Base-by-base conservation (phyloP, 495 filamentous ascomycete species). In the Trichoderma virens region DNA sequence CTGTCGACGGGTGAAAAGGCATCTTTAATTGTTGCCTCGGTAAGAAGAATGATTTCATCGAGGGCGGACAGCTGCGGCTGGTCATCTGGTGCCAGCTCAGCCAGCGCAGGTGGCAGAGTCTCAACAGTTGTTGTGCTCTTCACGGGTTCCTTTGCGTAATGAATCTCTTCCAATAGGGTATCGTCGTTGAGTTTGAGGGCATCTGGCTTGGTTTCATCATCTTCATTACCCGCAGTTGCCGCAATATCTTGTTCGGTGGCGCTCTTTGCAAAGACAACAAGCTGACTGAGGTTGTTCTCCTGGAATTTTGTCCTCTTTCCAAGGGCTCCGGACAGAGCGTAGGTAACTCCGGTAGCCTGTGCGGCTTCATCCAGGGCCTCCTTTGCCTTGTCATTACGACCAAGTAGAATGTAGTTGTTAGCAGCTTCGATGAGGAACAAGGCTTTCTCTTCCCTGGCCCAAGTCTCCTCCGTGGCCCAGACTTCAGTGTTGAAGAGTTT, bases 271-370 rank as follows among this genome's bases (percentile, higher is more conserved):
- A 98, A 74, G 11, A 99, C 92, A 2, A 99, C 90, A 16, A 99
- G 80, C 74, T 98, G 94, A 68, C 90, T 96, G 68, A 86, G 87
- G 69, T 92, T 91, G 25, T 87, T 90, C 65, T 94, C 83, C 74
- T 99, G 94, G 70, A 90, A 99, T 71, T 88, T 91, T 1, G 94
- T 99, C 64, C 94, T 80, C 76, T 97, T 98, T 51, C 92, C 94
- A 67, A 97, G 67, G 25, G 87, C 84, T 16, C 95, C 94, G 2
- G 91, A 93, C 63, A 99, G 72, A 0, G 87, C 89, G 75, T 94
- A 98, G 39, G 87, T 82, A 66, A 99, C 90, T 0, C 84, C 82
- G 18, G 85, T 87, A 23, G 80, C 70, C 31, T 71, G 70, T 2
- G 86, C 86, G 1, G 91, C 92, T 47, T 79, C 72, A 32, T 83